Percentiles rank a stretch among this genome's conserved stretches.
phyloP scores from a whole-genome alignment of 768 basidiomycete species.

The Amanita muscaria region DNA sequence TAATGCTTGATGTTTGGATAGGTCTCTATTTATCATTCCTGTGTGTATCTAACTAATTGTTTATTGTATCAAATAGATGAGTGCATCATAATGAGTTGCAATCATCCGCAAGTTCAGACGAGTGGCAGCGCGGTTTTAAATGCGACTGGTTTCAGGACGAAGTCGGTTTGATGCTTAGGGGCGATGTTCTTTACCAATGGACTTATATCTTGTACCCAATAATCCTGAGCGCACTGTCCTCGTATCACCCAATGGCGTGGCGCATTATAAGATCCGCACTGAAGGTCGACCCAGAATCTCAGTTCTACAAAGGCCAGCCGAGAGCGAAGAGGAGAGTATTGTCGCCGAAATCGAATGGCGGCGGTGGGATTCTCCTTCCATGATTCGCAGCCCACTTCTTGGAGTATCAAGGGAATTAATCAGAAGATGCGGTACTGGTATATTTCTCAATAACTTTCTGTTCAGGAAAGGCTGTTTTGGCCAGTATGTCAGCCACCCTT shows the following conservation, averaged over 20 bases:
- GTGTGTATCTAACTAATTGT: not conserved
- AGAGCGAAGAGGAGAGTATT: constrained; percentile 27
- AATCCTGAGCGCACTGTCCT: constrained; percentile 41
- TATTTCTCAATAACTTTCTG: constrained; percentile 8
- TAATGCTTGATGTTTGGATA: not conserved
- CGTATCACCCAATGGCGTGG: constrained; percentile 40
- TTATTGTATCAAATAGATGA: not conserved
- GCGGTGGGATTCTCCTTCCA: constrained; percentile 31
- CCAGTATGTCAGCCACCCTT: constrained; percentile 2
- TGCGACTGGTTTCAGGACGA: no score
- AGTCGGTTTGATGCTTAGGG: no score
- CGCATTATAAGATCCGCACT: constrained; percentile 42
- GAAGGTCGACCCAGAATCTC: constrained; percentile 1
- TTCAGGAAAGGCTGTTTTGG: constrained; percentile 8
- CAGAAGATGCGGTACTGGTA: not conserved
- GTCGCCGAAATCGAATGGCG: constrained; percentile 46
- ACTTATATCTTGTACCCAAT: constrained; percentile 44
- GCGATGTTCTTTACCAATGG: no score
- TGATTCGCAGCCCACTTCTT: constrained; percentile 32
- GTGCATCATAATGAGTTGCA: not conserved
- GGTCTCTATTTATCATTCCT: not conserved
- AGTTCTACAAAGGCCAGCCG: constrained; percentile 26
- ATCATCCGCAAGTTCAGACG: no score
- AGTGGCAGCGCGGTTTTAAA: no score
- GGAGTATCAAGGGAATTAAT: constrained; percentile 13